These are phyloP conservation scores for Crithidia expoeki DNA, from an alignment of 208 protist genomes.

Conservation along the genomic window DNA sequence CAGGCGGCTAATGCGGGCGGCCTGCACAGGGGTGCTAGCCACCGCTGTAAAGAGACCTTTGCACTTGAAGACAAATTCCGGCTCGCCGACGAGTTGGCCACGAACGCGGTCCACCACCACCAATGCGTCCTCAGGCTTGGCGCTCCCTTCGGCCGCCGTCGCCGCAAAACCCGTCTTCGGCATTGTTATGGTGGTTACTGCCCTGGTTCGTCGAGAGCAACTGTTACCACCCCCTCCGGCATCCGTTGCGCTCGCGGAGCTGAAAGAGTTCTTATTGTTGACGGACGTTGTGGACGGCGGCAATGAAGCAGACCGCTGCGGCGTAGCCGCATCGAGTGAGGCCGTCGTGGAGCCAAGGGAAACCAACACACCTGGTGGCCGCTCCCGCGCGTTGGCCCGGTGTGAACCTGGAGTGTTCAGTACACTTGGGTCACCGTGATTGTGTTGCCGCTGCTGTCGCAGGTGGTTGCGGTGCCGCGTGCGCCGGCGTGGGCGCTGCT, in stretches of 20 bases:
- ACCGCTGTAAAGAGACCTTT: conserved; percentile 51
- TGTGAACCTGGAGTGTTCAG: neutral
- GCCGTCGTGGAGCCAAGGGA: conserved; percentile 2
- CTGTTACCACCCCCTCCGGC: neutral
- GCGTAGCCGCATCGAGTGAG: conserved; percentile 3
- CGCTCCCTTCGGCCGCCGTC: neutral
- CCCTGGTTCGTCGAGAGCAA: neutral
- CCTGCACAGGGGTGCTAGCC: conserved; percentile 49
- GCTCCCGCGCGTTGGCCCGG: neutral
- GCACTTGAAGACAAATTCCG: conserved; percentile 66
- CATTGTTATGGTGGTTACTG: neutral
- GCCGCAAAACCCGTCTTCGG: neutral
- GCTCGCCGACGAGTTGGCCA: conserved; percentile 59
- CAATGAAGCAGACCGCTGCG: conserved; percentile 6
- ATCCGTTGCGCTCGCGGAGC: neutral
- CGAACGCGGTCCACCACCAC: conserved; percentile 31
- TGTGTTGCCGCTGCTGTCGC: neutral
- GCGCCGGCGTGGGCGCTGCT: conserved; percentile 4
- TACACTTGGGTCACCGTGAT: neutral
- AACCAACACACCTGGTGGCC: neutral
- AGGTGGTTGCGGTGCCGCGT: neutral
- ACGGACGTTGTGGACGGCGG: conserved; percentile 11
- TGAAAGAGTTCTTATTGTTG: conserved; percentile 5
- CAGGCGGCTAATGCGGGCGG: conserved; percentile 62
- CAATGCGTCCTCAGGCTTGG: neutral